Evolutionary conservation across 345 rosid species (phyloP), one percentile per base, ranked within the genome.

Genomic region (Limnanthes douglasii): DNA sequence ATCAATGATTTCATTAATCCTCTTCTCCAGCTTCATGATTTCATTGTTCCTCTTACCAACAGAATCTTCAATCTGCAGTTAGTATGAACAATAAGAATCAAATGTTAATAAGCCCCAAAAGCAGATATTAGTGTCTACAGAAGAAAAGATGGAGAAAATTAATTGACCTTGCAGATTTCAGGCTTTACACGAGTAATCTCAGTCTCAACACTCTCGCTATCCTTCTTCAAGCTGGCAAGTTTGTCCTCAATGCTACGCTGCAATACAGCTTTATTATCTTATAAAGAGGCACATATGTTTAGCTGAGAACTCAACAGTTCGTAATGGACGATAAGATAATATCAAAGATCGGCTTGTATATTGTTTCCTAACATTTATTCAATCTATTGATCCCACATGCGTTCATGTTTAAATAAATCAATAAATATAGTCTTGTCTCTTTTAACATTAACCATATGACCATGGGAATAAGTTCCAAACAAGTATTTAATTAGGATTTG

Each of bases 211-310:
- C 53, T 72, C 43, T 57, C 55, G 59, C 67, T 80, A 62, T 90
- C 94, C 59, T 69, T 69, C 61, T 64, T 69, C 71, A 90, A 61
- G 38, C 57, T 72, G 26, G 51, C 52, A 56, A 79, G 86, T 47
- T 84, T 84, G 64, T 90, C 98, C 46, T 68, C 54, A 46, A 84
- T 79, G 55, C 98, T 90, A 49, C 56, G 65, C 98, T 90, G 82
- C 55, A 50, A 58, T 10, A 62, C 32, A 35, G 45, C 35, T 18
- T 39, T 18, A 8, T 13, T 11, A 50, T 12, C 23, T 51, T 10
- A 50, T 10, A n/a, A n/a, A n/a, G n/a, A n/a, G n/a, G n/a, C 18
- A n/a, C n/a, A n/a, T n/a, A n/a, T n/a, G n/a, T n/a, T n/a, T n/a
- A n/a, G n/a, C n/a, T n/a, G n/a, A n/a, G n/a, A n/a, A n/a, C n/a